These are phyloP conservation scores for Rhynchosporium agropyri DNA, from an alignment of 2,329 filamentous ascomycete genomes.

Conservation along the genomic window DNA sequence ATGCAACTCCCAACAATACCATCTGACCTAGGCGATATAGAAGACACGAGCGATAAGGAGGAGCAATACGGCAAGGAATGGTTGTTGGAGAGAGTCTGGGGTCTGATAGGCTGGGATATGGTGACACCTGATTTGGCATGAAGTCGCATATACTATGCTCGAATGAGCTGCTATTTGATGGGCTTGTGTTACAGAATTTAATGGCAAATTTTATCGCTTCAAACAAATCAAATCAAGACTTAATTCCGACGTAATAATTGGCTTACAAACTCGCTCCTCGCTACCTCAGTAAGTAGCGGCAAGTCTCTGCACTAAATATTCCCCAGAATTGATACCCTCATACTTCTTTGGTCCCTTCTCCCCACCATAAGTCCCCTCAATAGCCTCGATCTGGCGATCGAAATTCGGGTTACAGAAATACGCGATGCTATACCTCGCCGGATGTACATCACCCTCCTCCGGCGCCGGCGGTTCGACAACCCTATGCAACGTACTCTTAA, in stretches of 20 bases:
- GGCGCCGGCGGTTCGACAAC: conserved; percentile 80
- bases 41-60: too few species aligned
- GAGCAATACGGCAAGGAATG: conserved; percentile 22
- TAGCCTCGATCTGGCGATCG: conserved; percentile 62
- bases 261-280: too few species aligned
- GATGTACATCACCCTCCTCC: conserved; percentile 58
- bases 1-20: conserved; percentile 29
- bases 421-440: conserved; percentile 82
- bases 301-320: conserved; percentile 79
- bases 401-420: conserved; percentile 77
- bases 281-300: conserved; percentile 63
- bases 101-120: conserved; percentile 28
- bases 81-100: conserved; percentile 26
- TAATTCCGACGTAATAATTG: background rate
- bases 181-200: background rate
- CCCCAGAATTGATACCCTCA: conserved; percentile 71
- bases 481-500: conserved; percentile 87
- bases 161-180: background rate
- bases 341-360: conserved; percentile 76
- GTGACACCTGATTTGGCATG: conserved; percentile 11
- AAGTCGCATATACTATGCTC: background rate
- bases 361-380: conserved; percentile 62
- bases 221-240: background rate
- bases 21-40: conserved; percentile 8
- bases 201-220: background rate